Percentiles rank a stretch among this genome's conserved stretches.
These are phyloP conservation scores for Auricularia auricula-judae DNA, from an alignment of 768 basidiomycete genomes.

Conservation along the genomic window DNA sequence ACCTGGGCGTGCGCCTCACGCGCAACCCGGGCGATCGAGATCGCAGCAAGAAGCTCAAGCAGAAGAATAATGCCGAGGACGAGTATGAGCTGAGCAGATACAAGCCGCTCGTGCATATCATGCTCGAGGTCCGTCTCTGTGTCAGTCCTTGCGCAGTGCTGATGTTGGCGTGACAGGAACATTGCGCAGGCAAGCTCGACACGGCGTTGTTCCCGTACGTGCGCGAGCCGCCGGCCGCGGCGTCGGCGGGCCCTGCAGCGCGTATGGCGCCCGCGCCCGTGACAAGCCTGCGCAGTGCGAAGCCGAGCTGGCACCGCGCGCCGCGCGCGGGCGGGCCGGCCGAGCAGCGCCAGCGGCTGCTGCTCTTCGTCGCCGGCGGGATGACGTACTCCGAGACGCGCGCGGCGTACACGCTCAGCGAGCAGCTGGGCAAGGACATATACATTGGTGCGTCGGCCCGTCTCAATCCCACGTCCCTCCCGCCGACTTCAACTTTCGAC, in stretches of 20 bases:
- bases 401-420: slow-evolving; percentile 72
- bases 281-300: slow-evolving; percentile 77
- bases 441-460: slow-evolving; percentile 36
- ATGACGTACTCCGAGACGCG: slow-evolving; percentile 95
- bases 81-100: slow-evolving; percentile 95
- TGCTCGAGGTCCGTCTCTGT: slow-evolving; percentile 58
- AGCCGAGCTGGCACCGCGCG: slow-evolving; percentile 82
- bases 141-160: not conserved
- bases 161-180: slow-evolving; percentile 45
- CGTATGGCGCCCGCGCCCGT: slow-evolving; percentile 29
- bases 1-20: slow-evolving; percentile 73
- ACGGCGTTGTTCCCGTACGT: slow-evolving; percentile 79
- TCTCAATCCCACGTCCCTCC: not conserved
- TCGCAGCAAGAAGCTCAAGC: slow-evolving; percentile 70
- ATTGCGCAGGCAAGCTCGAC: slow-evolving; percentile 69
- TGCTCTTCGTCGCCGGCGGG: slow-evolving; percentile 90
- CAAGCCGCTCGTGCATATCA: slow-evolving; percentile 68
- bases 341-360: slow-evolving; percentile 57
- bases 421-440: slow-evolving; percentile 71
- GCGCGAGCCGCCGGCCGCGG: slow-evolving; percentile 51
- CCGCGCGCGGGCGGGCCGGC: slow-evolving; percentile 38
- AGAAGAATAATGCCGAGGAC: slow-evolving; percentile 64
- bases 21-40: slow-evolving; percentile 70
- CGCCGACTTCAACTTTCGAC: too few relatives aligned
- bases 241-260: slow-evolving; percentile 29